Evolutionary conservation across 2,329 filamentous ascomycete genomes (phyloP), one percentile per base, ranked within the genome.

Genomic region (Penicillium freii): DNA sequence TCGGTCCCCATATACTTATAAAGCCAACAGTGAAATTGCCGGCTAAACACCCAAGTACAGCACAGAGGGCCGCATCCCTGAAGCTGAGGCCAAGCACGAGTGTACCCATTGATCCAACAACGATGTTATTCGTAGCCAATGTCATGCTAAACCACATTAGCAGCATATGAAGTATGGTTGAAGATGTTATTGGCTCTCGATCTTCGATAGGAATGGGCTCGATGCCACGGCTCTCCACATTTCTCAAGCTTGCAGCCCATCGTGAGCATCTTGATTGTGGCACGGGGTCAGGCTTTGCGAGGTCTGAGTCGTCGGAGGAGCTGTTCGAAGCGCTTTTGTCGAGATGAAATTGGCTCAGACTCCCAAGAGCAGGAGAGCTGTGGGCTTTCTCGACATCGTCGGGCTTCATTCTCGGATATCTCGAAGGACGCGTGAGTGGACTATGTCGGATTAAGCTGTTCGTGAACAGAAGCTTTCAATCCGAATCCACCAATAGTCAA

Each of bases 61-160:
- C 74, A 55, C 73, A 75, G 4, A 75, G 57, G 17, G 72, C 73
- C 9, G 72, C 71, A 63, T 79, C 77, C 5, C 64, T 64, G 63
- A 77, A 78, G 25, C 75, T 73, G 13, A 80, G 64, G 1, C 66
- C 62, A 54, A 75, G 70, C 1, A 75, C 69, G 9, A 77, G 54
- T 5, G 76, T 77, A 7, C 77, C 76, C 21, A 77, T 66, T n/a
- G 78, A 70, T 9, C 76, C 77, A 8, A 75, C 68, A 21, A 74
- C 67, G 27, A 78, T 71, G 50, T 78, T 79, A 58, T 75, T 78
- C 1, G 71, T 69, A 1, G 72, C 70, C 60, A 77, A 67, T 19
- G 72, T 71, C 65, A 75, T 74, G 39, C 73, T 75, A 45, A 76
- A 73, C 74, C 74, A 77, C 47, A 76, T 71, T 3, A 72, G 60